Evolutionary conservation across 345 rosid genomes (phyloP).

Genomic region (Stellera chamaejasme): DNA sequence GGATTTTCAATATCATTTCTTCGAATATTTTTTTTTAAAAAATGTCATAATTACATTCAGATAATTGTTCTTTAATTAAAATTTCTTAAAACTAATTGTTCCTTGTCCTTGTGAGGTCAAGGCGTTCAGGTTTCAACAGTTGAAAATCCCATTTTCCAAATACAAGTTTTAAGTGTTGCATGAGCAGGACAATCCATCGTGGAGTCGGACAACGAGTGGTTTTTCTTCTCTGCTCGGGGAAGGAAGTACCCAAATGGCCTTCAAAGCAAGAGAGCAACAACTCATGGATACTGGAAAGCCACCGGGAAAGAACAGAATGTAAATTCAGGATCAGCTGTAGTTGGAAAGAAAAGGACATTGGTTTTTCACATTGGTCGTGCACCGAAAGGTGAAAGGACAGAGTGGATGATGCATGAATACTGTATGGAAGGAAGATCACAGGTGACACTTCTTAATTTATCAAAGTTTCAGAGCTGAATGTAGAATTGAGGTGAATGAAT

Average conservation of each 20-base stretch:
- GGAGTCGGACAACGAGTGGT: constrained; percentile 81
- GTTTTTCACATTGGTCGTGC: constrained; percentile 21
- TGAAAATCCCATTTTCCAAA: neutral
- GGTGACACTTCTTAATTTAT: constrained; percentile 23
- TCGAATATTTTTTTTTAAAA: no score
- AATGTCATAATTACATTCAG: no score
- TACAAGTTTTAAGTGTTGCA: neutral
- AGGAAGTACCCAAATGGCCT: constrained; percentile 83
- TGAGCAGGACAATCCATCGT: constrained; percentile 51
- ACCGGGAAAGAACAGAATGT: constrained; percentile 84
- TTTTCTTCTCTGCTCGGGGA: constrained; percentile 78
- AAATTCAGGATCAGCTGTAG: constrained; percentile 39
- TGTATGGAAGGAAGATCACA: constrained; percentile 52
- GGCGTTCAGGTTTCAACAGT: neutral
- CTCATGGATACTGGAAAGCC: constrained; percentile 87
- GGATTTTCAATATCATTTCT: no score
- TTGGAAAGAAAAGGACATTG: constrained; percentile 89
- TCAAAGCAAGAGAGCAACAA: constrained; percentile 75
- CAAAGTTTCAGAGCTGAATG: neutral
- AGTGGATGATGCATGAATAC: constrained; percentile 38
- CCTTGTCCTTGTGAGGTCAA: no score
- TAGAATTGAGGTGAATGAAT: no score
- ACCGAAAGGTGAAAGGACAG: constrained; percentile 35
- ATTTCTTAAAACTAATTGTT: no score
- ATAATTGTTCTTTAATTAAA: no score